Base-by-base conservation (phyloP, 352 stramenopile genomes). In the Phytophthora rubi region DNA sequence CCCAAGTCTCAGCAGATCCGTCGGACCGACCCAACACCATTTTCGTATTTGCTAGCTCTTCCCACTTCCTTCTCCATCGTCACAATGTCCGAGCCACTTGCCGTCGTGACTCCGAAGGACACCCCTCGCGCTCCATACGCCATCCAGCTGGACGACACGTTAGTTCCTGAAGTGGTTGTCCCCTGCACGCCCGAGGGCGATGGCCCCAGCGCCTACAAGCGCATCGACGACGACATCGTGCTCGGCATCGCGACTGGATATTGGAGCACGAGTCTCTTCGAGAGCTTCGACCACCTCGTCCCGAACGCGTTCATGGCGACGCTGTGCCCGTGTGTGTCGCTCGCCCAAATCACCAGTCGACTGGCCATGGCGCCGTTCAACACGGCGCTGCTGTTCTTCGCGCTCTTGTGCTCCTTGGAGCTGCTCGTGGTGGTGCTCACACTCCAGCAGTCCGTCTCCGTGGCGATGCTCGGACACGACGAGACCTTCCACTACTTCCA, bases 291-390 rank as follows among this genome's bases (percentile, higher is more conserved):
- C 32, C 35, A 80, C 60, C 67, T 73, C 53, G 74, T 88, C 37
- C 78, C 80, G 39, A 91, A 91, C 68, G 63, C 63, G 35, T 42
- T 86, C 53, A 85, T 86, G 80, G 64, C 64, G 8, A 79, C 65
- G 16, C 73, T 78, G 48, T 91, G 83, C 65, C 80, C 81, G 30
- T 91, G 83, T 49, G 75, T 91, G 37, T 83, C 80, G 21, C 23
- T 88, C 35, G 80, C 83, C 1, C 83, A 91, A 55, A 85, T 89
- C 60, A 59, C 75, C n/a, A 47, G 63, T 52, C 78, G 82, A 7
- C 70, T 92, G 37, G 79, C 77, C 1, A 66, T 92, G 16, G 68
- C 75, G 18, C 55, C 77, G 39, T 91, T 76, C 71, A 65, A 58
- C 10, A 77, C 73, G 12, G 58, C 73, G n/a, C 51, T 90, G 47